phyloP scores from a whole-genome alignment of 2,329 filamentous ascomycete species.

The Beauveria pseudobassiana region DNA sequence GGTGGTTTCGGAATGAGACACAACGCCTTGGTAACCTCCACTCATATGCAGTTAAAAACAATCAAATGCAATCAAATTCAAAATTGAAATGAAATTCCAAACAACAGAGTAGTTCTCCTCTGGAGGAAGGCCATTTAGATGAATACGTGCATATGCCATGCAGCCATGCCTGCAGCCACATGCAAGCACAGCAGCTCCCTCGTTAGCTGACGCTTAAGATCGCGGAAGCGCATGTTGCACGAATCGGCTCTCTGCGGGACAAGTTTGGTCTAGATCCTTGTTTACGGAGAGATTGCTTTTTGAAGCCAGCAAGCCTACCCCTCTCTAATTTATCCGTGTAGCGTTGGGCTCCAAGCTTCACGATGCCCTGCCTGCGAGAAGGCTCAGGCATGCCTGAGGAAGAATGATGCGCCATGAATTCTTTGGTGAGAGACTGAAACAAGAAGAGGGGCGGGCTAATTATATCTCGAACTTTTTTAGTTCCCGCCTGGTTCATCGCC shows the following conservation, averaged over 20 bases:
- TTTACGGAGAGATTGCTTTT: not conserved
- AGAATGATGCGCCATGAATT: not conserved
- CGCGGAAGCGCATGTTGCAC: not conserved
- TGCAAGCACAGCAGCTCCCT: not conserved
- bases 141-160: not conserved
- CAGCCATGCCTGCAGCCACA: not conserved
- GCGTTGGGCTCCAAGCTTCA: not conserved
- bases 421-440: constrained; percentile 5
- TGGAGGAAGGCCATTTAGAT: not conserved
- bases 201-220: not conserved
- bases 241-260: not conserved
- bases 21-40: not conserved
- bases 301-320: not conserved
- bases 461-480: not conserved
- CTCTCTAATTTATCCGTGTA: not conserved
- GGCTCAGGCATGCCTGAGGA: not conserved
- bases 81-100: not conserved
- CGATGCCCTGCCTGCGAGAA: not conserved
- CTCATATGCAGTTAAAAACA: not conserved
- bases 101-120: not conserved
- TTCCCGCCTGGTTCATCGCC: not conserved
- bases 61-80: not conserved
- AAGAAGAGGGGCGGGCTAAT: not conserved
- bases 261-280: not conserved
- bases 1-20: constrained; percentile 6